Conservation (phyloP, 1,284 basidiomycete genomes). For the Pyrrhoderma lamaoense region DNA sequence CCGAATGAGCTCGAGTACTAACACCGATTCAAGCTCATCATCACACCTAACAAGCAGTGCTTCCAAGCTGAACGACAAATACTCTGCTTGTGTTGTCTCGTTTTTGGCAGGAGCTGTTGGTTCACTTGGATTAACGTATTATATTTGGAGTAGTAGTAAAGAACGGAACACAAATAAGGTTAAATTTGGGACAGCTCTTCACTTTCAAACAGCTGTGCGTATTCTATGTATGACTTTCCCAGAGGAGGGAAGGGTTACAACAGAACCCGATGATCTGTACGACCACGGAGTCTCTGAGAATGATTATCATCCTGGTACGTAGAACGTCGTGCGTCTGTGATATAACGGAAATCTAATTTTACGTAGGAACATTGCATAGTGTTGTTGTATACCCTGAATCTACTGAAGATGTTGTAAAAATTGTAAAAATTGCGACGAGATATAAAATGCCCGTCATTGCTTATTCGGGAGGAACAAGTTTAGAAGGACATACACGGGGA, state of each 20-base stretch:
- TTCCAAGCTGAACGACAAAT: too few relatives aligned
- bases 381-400: conserved; percentile 47
- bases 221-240: conserved; percentile 39
- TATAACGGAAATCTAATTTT: neutral
- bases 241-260: conserved; percentile 38
- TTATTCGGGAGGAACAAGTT: conserved; percentile 62
- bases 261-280: conserved; percentile 45
- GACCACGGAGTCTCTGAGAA: conserved; percentile 50
- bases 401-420: conserved; percentile 63
- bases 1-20: too few relatives aligned
- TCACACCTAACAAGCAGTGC: neutral
- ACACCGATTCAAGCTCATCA: too few relatives aligned
- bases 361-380: conserved; percentile 36
- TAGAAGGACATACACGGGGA: conserved; percentile 46
- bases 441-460: conserved; percentile 67
- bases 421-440: conserved; percentile 58
- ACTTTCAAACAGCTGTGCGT: conserved; percentile 44
- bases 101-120: conserved; percentile 11
- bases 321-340: neutral
- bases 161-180: neutral
- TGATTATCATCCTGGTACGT: conserved; percentile 49
- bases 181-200: conserved; percentile 40
- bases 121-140: conserved; percentile 8
- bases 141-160: neutral
- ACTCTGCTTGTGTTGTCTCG: neutral